Evolutionary conservation across 352 stramenopile genomes (phyloP).

Genomic region (Hyaloperonospora arabidopsidis): DNA sequence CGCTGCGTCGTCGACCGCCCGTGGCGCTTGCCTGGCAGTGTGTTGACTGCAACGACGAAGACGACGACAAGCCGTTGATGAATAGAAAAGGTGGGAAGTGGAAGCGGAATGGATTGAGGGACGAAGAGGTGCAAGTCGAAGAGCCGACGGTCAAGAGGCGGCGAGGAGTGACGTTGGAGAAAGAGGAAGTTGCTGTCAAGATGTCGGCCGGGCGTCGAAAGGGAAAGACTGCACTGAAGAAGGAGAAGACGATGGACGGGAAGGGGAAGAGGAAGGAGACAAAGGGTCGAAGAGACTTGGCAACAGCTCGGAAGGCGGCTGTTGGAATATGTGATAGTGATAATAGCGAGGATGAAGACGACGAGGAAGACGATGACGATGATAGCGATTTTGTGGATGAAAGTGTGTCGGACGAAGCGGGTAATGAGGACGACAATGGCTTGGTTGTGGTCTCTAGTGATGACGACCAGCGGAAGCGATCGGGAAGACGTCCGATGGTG

Average conservation of each 20-base stretch:
- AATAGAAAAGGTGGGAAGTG: constrained; percentile 16
- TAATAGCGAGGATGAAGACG: constrained; percentile 21
- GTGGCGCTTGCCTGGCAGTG: constrained; percentile 39
- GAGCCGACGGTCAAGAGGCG: constrained; percentile 14
- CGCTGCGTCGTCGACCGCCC: constrained; percentile 38
- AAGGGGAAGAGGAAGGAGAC: constrained; percentile 19
- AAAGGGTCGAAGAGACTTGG: constrained; percentile 4
- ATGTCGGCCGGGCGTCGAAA: constrained; percentile 9
- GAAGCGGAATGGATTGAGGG: constrained; percentile 10
- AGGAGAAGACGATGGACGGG: constrained; percentile 15
- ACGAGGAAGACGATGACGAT: constrained; percentile 32
- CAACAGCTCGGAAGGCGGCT: constrained; percentile 1
- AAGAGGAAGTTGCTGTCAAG: constrained; percentile 8
- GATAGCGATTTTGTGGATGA: constrained; percentile 51
- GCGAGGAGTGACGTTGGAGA: constrained; percentile 3
- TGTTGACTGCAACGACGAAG: constrained; percentile 17
- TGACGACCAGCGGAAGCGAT: constrained; percentile 1
- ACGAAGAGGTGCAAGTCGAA: constrained; percentile 7
- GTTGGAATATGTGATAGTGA: constrained; percentile 15
- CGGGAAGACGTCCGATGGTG: constrained; percentile 7
- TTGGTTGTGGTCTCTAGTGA: not conserved
- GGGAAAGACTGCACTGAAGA: constrained; percentile 28
- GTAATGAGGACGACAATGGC: constrained; percentile 20
- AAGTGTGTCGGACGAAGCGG: constrained; percentile 28
- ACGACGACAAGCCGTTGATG: not conserved